These are phyloP conservation scores for Pichia heedii DNA, from an alignment of 805 yeast genomes.

Conservation along the genomic window DNA sequence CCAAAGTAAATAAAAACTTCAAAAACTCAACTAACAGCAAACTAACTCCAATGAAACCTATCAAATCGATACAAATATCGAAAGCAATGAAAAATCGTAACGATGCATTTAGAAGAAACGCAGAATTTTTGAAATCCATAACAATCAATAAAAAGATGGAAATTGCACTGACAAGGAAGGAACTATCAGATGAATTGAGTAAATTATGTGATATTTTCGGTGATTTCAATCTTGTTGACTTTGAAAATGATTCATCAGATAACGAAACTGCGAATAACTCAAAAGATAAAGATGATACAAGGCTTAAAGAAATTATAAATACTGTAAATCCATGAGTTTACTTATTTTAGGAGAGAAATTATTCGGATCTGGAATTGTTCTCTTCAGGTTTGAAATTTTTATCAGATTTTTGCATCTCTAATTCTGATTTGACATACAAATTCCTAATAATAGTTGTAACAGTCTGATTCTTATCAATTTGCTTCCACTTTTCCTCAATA, in stretches of 20 bases:
- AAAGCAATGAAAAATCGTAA: neutral
- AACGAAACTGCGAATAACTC: no score
- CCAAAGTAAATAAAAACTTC: no score
- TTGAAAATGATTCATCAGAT: no score
- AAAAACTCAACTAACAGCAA: neutral
- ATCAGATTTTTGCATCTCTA: neutral
- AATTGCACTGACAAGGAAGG: neutral
- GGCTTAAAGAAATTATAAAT: no score
- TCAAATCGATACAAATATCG: conserved; percentile 1
- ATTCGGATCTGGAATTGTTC: no score
- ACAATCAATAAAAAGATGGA: neutral
- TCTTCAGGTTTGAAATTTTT: no score
- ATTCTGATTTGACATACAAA: conserved; percentile 14
- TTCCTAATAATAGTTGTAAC: conserved; percentile 18
- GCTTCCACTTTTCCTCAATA: conserved; percentile 22
- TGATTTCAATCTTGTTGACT: no score
- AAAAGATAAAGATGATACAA: neutral
- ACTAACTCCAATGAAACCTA: neutral
- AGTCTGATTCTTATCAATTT: conserved; percentile 22
- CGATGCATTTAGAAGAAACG: conserved; percentile 1
- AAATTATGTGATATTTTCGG: no score
- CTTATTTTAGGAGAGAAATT: no score
- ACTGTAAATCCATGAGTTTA: no score
- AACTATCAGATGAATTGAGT: neutral
- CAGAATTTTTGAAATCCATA: conserved; percentile 1